A percentile compares a stretch with the other conserved stretches of the same genome.
Conservation (phyloP, 2,329 filamentous ascomycete species). For the Conoideocrella luteorostrata region DNA sequence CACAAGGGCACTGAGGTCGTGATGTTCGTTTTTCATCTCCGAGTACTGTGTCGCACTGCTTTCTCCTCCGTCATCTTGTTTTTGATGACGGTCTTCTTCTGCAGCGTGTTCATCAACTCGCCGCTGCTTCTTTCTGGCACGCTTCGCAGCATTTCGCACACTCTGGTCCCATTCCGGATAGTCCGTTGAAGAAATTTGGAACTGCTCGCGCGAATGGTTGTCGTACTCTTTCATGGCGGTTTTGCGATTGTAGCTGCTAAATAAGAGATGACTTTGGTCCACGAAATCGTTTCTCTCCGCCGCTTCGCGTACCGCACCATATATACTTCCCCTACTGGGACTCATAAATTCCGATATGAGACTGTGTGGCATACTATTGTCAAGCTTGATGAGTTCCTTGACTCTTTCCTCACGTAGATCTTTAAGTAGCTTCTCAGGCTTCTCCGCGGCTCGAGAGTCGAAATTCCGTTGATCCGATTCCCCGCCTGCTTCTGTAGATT, state of each 20-base stretch:
- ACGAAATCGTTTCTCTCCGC: background rate
- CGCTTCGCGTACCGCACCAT: constrained; percentile 4
- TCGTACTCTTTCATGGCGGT: constrained; percentile 4
- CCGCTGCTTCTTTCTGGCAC: constrained; percentile 2
- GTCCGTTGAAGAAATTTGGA: background rate
- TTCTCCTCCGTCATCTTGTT: background rate
- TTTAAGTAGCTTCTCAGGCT: background rate
- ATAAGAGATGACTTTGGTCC: constrained; percentile 4
- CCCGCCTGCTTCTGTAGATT: background rate
- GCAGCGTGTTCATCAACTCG: background rate
- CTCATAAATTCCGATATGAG: constrained; percentile 8
- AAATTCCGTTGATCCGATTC: too few relatives aligned
- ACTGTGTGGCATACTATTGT: constrained; percentile 3
- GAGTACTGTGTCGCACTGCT: too few relatives aligned
- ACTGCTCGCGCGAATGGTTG: background rate
- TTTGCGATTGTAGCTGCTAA: background rate
- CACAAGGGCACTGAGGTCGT: too few relatives aligned
- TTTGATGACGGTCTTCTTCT: background rate
- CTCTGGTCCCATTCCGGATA: constrained; percentile 4
- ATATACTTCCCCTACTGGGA: constrained; percentile 2
- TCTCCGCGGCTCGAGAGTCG: too few relatives aligned
- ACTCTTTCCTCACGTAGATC: background rate
- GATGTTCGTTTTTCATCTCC: too few relatives aligned
- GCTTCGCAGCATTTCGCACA: constrained; percentile 5
- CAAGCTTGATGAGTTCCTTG: background rate